phyloP scores from a whole-genome alignment of 345 rosid genomes.

The Pelargonium nanum region DNA sequence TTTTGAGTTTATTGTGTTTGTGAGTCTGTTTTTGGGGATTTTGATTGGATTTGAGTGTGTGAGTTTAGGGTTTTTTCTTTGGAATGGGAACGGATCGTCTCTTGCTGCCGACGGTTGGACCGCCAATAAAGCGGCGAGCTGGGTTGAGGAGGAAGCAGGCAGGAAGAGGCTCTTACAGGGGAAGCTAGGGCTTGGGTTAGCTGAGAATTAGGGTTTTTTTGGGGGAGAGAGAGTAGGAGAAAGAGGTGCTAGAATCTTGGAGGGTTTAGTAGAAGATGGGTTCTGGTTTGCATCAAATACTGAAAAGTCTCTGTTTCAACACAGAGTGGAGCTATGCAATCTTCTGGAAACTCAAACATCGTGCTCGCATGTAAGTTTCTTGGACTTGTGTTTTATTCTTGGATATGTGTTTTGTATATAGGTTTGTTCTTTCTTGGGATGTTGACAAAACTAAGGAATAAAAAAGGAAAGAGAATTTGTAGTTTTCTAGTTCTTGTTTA shows the following conservation, averaged over 20 bases:
- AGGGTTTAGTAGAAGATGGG: conserved; percentile 28
- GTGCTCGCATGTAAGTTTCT: conserved; percentile 57
- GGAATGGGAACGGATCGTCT: conserved; percentile 81
- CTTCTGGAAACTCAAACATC: conserved; percentile 77
- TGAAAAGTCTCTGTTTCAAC: conserved; percentile 69
- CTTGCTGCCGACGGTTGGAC: conserved; percentile 70
- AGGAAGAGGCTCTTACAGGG: conserved; percentile 94
- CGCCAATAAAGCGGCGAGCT: conserved; percentile 72
- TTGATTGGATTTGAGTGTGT: conserved; percentile 10
- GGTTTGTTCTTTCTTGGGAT: not conserved
- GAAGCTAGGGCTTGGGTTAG: conserved; percentile 46
- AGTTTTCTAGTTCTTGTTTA: not conserved
- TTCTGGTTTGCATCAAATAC: conserved; percentile 40
- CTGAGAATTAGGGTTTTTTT: conserved; percentile 16
- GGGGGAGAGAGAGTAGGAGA: conserved; percentile 15
- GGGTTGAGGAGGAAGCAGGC: conserved; percentile 89
- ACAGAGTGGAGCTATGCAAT: conserved; percentile 78
- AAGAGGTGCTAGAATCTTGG: not conserved
- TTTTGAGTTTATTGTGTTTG: conserved; percentile 6
- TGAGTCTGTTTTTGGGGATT: conserved; percentile 2
- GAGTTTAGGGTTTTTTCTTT: conserved; percentile 6
- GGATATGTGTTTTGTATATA: not conserved
- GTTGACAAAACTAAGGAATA: not conserved
- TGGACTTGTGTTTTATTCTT: not conserved
- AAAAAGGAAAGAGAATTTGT: not conserved